Evolutionary conservation across 768 basidiomycete species (phyloP), one percentile per base, ranked within the genome.

Genomic region (Leccinum variicolor): DNA sequence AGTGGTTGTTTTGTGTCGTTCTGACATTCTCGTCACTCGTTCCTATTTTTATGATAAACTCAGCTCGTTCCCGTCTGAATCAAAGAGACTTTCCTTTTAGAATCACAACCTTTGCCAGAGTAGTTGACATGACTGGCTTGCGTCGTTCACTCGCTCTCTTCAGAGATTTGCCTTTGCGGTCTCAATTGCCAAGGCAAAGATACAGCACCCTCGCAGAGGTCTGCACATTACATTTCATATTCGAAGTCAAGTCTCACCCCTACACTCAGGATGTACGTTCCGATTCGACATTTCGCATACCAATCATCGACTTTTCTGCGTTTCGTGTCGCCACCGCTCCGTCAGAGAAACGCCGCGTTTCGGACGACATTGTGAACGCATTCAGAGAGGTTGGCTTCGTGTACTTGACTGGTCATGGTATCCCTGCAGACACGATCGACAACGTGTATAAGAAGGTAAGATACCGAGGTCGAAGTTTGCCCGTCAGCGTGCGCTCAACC

Each of bases 311-410:
- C 75, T 92, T 94, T 62, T 77, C 82, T 63, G 84, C 81, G 55
- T 92, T 87, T 68, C 78, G 81, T 54, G 65, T 74, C 21, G 78
- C 84, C 1, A 65, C 73, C n/a, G 79, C 83, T 0, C 51, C 66
- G 2, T 71, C 75, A 14, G 85, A 89, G 65, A 89, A 84, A 73
- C 79, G 81, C 57, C 67, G 77, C 6, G 81, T 84, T 0, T 90
- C 92, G 3, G 75, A 81, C 47, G 80, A 85, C 61, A 80, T 94
- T 34, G 89, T 84, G 34, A 79, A 80, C 39, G 92, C 88, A 0
- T 90, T 92, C 76, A 92, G 86, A 65, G 81, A 87, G 55, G 85
- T 85, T 55, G 89, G 91, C 1, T 94, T 94, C 65, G 78, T 93
- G 47, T 94, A 94, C 70, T 75, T 94, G 36, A 77, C 77, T 23